These are phyloP conservation scores for Mallotus japonicus DNA, from an alignment of 441 rosid species.

Conservation along the genomic window DNA sequence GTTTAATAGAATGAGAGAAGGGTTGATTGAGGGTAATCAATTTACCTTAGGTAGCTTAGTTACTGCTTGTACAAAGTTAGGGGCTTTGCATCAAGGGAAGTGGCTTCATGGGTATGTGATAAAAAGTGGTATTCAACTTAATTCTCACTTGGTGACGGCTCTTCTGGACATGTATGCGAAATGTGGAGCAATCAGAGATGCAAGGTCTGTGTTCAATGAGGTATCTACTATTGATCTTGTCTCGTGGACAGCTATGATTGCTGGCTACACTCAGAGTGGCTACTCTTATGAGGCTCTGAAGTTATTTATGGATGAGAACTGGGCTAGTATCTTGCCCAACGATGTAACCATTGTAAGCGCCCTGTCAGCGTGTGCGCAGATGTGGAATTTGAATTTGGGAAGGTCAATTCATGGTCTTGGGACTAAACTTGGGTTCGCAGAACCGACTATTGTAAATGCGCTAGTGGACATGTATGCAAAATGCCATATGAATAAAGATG, in stretches of 20 bases:
- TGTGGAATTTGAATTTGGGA: constrained; percentile 57
- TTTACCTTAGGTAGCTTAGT: constrained; percentile 39
- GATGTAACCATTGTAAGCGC: constrained; percentile 51
- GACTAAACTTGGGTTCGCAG: constrained; percentile 50
- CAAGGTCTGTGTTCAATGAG: constrained; percentile 41
- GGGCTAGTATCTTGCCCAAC: constrained; percentile 40
- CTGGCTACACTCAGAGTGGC: constrained; percentile 49
- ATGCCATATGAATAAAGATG: constrained; percentile 54
- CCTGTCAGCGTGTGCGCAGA: constrained; percentile 55
- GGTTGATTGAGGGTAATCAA: constrained; percentile 42
- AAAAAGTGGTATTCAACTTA: constrained; percentile 41
- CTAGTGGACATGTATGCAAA: constrained; percentile 70
- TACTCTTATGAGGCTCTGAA: constrained; percentile 52
- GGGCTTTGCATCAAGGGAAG: constrained; percentile 59
- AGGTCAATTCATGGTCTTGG: constrained; percentile 51
- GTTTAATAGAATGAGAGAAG: constrained; percentile 44
- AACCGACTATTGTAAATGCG: constrained; percentile 47
- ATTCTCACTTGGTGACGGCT: constrained; percentile 44
- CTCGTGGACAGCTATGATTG: constrained; percentile 59
- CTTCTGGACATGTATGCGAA: constrained; percentile 58
- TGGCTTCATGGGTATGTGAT: constrained; percentile 45
- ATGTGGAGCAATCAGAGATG: constrained; percentile 47
- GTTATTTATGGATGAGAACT: constrained; percentile 44
- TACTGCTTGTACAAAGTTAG: constrained; percentile 43
- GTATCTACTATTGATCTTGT: constrained; percentile 38